A percentile compares a stretch with the other conserved stretches of the same genome.
Evolutionary conservation across 1,284 basidiomycete species (phyloP).

Genomic region (Tilletia caries): DNA sequence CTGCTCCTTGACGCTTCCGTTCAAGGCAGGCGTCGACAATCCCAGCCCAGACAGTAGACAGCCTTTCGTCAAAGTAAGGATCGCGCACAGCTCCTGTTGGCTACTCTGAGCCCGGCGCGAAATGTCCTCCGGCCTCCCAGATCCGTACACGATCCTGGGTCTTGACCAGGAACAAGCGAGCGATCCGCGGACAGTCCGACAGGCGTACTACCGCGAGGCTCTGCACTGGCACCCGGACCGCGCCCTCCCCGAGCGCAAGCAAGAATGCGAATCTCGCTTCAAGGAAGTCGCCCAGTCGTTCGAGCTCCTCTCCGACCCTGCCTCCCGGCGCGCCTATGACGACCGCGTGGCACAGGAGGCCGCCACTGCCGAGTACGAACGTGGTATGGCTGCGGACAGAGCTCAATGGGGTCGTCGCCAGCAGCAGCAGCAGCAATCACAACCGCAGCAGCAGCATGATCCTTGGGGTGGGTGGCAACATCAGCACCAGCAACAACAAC

Average conservation of each 20-base stretch:
- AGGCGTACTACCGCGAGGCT: background rate
- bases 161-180: background rate
- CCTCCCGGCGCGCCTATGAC: background rate
- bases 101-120: too few species aligned
- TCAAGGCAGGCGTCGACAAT: too few species aligned
- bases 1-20: too few species aligned
- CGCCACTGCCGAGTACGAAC: background rate
- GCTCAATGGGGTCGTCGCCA: background rate
- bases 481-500: background rate
- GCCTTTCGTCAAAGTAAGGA: too few species aligned
- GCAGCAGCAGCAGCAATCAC: background rate
- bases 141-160: background rate
- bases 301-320: background rate
- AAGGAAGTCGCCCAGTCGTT: background rate
- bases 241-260: slow-evolving; percentile 2
- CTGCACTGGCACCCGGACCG: slow-evolving; percentile 1
- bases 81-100: too few species aligned
- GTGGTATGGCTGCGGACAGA: background rate
- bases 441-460: background rate
- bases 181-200: background rate
- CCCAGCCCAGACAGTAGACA: too few species aligned
- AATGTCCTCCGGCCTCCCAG: background rate
- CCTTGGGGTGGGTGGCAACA: background rate
- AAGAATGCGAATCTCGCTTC: background rate
- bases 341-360: background rate